Percentiles rank a stretch among this genome's conserved stretches.
These are phyloP conservation scores for Magnusiomyces ingens DNA, from an alignment of 1,139 yeast species.

Conservation along the genomic window DNA sequence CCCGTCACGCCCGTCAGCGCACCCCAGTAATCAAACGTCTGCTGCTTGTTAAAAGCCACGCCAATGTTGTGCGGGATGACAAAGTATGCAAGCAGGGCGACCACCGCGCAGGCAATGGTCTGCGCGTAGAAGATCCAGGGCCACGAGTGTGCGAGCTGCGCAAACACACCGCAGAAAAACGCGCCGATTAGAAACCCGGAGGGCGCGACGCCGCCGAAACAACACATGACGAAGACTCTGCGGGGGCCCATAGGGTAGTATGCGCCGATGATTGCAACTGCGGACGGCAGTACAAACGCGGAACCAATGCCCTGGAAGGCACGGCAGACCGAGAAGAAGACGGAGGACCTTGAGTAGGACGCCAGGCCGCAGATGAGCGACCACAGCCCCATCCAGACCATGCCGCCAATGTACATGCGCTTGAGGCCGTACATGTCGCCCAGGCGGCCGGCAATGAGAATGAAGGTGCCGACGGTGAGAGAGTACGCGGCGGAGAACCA, in stretches of 20 bases:
- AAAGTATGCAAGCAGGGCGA: slow-evolving; percentile 34
- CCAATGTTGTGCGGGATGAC: slow-evolving; percentile 38
- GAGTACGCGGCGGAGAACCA: slow-evolving; percentile 60
- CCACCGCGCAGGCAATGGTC: slow-evolving; percentile 35
- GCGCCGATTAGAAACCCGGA: slow-evolving; percentile 49
- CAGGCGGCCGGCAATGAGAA: slow-evolving; percentile 51
- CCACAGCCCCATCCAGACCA: slow-evolving; percentile 43
- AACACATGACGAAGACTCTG: slow-evolving; percentile 40
- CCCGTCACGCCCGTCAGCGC: slow-evolving; percentile 44
- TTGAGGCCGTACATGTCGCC: slow-evolving; percentile 64
- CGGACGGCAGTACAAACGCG: slow-evolving; percentile 51
- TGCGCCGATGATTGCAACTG: slow-evolving; percentile 48
- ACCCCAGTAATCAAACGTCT: slow-evolving; percentile 44
- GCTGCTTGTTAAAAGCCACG: slow-evolving; percentile 25
- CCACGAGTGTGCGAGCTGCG: slow-evolving; percentile 42
- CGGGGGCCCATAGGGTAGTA: slow-evolving; percentile 42
- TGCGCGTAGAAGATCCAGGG: slow-evolving; percentile 51
- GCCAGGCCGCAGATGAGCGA: slow-evolving; percentile 48
- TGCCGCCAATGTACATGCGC: slow-evolving; percentile 43
- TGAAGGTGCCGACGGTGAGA: slow-evolving; percentile 56
- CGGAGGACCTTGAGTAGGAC: slow-evolving; percentile 35
- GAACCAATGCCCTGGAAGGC: slow-evolving; percentile 58
- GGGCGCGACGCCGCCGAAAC: slow-evolving; percentile 57
- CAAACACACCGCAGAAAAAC: slow-evolving; percentile 41
- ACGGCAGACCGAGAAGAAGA: slow-evolving; percentile 47